Base-by-base conservation (phyloP, 371 early-diverging fungal genomes). In the Fennellomyces sp. region DNA sequence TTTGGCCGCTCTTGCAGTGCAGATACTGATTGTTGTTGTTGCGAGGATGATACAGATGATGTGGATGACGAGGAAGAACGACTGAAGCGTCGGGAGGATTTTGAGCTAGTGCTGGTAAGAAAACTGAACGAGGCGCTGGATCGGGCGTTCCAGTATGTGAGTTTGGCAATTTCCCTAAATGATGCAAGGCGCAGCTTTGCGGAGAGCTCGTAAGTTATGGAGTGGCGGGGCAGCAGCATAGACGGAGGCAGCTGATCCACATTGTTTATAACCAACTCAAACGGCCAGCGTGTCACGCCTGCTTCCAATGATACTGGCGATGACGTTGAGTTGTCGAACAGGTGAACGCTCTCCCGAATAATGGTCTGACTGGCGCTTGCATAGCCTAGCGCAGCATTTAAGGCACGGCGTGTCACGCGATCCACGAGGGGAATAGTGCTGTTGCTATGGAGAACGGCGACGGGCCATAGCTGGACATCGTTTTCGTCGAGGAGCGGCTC, bases 131-230 rank as follows among this genome's bases (percentile, higher is more conserved):
- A 45, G 1, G 45, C 45, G 23, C 45, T 45, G 21, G 45, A 45
- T 6, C 45, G 19, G 1, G 49, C 56, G 52, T 69, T 63, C 68
- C 68, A 68, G 30, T 63, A 73, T 7, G 63, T 39, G 28, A 73
- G 17, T 54, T 63, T 65, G n/a, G 70, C 25, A 15, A 63, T 58
- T 33, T 75, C 75, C 3, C 52, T 33, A 2, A 71, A 31, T 2
- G 72, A 71, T 10, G 63, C 60, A 3, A 68, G 33, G 33, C 63
- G 69, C 27, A 75, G 41, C n/a, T 56, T 30, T 1, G 68, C 72
- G 6, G 53, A 64, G 10, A 75, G 57, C 13, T 52, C 36, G 23
- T 75, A 75, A 3, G 36, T 52, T 11, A 75, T 68, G 11, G 55
- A 49, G 39, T 75, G 76, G 19, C 64, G 70, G 0, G 76, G 72